A percentile compares a stretch with the other conserved stretches of the same genome.
Conservation (phyloP, 805 yeast species). For the Wickerhamiella shivajii region DNA sequence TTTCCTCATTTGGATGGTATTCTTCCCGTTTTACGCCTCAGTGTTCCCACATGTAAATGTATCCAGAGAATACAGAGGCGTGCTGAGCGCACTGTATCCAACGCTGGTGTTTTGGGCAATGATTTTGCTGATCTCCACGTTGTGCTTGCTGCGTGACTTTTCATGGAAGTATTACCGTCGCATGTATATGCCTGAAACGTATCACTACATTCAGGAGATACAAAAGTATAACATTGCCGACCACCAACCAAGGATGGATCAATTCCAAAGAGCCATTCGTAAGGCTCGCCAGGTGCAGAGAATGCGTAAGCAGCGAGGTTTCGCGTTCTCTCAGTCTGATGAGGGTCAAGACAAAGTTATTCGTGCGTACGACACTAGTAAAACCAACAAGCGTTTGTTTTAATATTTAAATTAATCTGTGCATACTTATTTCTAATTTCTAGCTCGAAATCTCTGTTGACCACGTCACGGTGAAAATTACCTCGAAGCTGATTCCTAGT, state of each 20-base stretch:
- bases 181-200: constrained; percentile 79
- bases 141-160: constrained; percentile 76
- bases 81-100: constrained; percentile 59
- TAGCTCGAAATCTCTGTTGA: too few species aligned
- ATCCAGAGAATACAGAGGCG: constrained; percentile 74
- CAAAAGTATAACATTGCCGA: constrained; percentile 91
- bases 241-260: constrained; percentile 89
- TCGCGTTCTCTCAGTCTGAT: constrained; percentile 92
- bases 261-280: constrained; percentile 91
- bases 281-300: constrained; percentile 96
- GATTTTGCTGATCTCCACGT: constrained; percentile 53
- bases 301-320: constrained; percentile 96
- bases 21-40: constrained; percentile 75
- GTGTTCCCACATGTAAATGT: constrained; percentile 74
- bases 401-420: too few species aligned
- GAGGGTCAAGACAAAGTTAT: constrained; percentile 86
- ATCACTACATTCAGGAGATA: constrained; percentile 91
- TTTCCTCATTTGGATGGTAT: constrained; percentile 61
- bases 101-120: constrained; percentile 74
- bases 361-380: constrained; percentile 89
- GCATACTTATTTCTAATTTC: too few species aligned
- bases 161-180: constrained; percentile 91
- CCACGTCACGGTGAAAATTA: too few species aligned
- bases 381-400: too few species aligned
- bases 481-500: too few species aligned